Evolutionary conservation across 164 flowering plant species (phyloP).

Genomic region (Cinnamomum chago): DNA sequence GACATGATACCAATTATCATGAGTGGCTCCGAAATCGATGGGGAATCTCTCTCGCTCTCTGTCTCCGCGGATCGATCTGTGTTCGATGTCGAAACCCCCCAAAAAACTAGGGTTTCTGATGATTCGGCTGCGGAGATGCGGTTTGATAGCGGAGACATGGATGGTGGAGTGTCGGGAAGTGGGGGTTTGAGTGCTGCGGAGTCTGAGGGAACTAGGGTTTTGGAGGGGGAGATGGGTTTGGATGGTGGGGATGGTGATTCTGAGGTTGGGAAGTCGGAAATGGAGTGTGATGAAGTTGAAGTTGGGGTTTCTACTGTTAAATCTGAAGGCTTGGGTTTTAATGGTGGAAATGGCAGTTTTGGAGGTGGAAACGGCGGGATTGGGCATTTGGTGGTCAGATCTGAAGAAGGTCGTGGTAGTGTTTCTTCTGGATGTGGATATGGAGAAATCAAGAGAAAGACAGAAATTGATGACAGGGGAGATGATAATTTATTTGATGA

Average conservation of each 20-base stretch:
- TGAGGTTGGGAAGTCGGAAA: neutral
- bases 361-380: neutral
- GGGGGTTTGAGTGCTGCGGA: neutral
- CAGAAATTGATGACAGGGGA: no score
- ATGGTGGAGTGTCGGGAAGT: neutral
- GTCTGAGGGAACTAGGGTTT: constrained; percentile 8
- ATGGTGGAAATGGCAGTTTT: neutral
- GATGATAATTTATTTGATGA: neutral
- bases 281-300: neutral
- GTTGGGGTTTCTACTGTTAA: neutral
- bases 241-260: neutral
- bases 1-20: constrained; percentile 8
- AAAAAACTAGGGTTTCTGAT: constrained; percentile 9
- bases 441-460: no score
- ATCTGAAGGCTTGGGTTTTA: neutral
- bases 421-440: no score
- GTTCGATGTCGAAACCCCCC: constrained; percentile 2
- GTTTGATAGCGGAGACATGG: neutral
- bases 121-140: neutral
- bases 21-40: constrained; percentile 11
- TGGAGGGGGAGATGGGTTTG: neutral
- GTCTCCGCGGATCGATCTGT: neutral
- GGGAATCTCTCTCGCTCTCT: neutral
- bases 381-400: neutral
- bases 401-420: neutral